phyloP scores from a whole-genome alignment of 1,284 basidiomycete genomes.

The Naganishia liquefaciens region DNA sequence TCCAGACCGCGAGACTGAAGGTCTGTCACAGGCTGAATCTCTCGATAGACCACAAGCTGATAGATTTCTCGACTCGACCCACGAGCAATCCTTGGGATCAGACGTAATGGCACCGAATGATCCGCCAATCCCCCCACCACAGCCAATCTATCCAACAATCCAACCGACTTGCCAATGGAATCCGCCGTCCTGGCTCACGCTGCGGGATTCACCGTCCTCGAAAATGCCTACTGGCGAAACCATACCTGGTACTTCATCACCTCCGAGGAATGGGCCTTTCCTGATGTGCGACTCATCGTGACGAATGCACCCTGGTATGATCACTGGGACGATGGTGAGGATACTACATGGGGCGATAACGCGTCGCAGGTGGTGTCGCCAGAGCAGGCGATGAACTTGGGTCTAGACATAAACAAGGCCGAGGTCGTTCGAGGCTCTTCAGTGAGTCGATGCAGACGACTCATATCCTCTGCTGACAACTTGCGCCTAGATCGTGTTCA shows the following conservation, averaged over 20 bases:
- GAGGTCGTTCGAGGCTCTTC: slow-evolving; percentile 10
- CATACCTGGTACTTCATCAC: slow-evolving; percentile 40
- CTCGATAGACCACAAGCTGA: too few relatives aligned
- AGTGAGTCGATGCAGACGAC: neutral
- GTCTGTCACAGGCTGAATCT: too few relatives aligned
- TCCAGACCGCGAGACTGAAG: too few relatives aligned
- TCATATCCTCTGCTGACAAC: too few relatives aligned
- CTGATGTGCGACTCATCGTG: slow-evolving; percentile 58
- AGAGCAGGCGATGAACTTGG: slow-evolving; percentile 2
- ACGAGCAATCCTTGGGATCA: too few relatives aligned
- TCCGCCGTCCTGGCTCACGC: slow-evolving; percentile 36
- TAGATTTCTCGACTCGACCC: too few relatives aligned
- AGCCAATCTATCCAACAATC: too few relatives aligned
- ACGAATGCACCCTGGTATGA: slow-evolving; percentile 1
- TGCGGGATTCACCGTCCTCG: slow-evolving; percentile 40
- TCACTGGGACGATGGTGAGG: neutral
- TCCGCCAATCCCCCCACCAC: too few relatives aligned
- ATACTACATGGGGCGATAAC: neutral
- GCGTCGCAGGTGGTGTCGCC: slow-evolving; percentile 2
- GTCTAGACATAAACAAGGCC: neutral
- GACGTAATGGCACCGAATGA: too few relatives aligned
- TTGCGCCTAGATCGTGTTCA: slow-evolving; percentile 6
- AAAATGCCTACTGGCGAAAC: slow-evolving; percentile 44
- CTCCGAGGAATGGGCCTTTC: slow-evolving; percentile 59
- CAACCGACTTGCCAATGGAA: neutral